phyloP scores from a whole-genome alignment of 2,329 filamentous ascomycete species.

The Chaetomium olivaceum region DNA sequence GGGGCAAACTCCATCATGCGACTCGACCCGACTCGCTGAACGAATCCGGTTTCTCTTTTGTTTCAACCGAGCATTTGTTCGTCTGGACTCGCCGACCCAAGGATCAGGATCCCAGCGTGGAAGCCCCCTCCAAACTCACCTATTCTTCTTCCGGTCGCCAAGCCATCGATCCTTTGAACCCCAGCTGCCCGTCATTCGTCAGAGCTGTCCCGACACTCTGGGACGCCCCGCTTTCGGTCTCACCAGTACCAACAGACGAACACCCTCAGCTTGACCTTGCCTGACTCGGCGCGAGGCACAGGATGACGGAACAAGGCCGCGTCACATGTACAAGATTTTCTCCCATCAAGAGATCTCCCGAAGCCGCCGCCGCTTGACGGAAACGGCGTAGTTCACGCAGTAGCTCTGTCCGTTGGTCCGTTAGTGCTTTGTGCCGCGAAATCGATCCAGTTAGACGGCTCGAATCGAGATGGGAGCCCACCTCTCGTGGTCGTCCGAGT shows the following conservation, averaged over 20 bases:
- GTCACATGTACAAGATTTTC: background rate
- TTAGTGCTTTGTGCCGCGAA: background rate
- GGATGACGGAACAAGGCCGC: background rate
- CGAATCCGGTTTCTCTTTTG: background rate
- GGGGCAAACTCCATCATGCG: background rate
- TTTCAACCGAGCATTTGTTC: background rate
- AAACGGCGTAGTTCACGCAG: background rate
- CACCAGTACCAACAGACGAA: background rate
- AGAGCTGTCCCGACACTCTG: conserved; percentile 13
- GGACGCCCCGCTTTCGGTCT: conserved; percentile 18
- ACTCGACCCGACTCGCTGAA: background rate
- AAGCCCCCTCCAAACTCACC: background rate
- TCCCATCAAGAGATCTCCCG: background rate
- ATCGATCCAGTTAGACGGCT: background rate
- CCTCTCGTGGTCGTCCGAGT: background rate
- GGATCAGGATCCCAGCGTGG: conserved; percentile 5
- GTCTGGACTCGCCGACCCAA: background rate
- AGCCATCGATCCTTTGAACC: background rate
- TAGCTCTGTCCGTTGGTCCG: background rate
- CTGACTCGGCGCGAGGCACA: background rate
- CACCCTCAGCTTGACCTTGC: background rate
- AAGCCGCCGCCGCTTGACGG: background rate
- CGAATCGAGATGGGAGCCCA: background rate
- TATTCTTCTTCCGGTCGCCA: conserved; percentile 10
- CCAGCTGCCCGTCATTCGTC: conserved; percentile 4